Evolutionary conservation across 768 basidiomycete species (phyloP).

Genomic region (Gymnopilus junonius): DNA sequence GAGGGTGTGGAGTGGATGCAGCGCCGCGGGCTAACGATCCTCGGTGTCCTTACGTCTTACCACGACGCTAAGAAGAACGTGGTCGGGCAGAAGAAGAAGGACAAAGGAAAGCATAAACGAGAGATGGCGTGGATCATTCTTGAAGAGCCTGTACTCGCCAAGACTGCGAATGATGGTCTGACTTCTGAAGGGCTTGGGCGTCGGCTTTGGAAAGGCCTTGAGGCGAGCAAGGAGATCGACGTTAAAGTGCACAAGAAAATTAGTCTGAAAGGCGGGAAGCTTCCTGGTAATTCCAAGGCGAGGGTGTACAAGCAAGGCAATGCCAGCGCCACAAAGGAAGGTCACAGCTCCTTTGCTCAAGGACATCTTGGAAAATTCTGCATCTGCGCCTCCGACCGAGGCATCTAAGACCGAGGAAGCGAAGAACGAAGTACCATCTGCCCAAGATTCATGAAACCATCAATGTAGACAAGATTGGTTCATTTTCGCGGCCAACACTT

Average conservation of each 20-base stretch:
- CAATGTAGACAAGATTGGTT: not conserved
- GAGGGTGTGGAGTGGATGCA: constrained; percentile 61
- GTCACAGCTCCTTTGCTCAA: constrained; percentile 69
- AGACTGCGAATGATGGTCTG: constrained; percentile 18
- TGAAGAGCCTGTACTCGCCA: constrained; percentile 28
- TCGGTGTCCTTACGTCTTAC: constrained; percentile 85
- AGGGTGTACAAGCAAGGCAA: constrained; percentile 73
- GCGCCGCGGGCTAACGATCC: constrained; percentile 63
- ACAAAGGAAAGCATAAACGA: constrained; percentile 64
- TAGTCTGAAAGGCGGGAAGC: constrained; percentile 33
- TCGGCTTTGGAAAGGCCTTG: constrained; percentile 62
- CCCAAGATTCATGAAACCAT: not conserved
- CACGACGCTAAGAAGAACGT: constrained; percentile 42
- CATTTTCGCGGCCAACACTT: not conserved
- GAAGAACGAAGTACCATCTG: not conserved
- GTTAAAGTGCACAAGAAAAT: constrained; percentile 55
- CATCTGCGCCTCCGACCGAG: not conserved
- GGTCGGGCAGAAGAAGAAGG: constrained; percentile 33
- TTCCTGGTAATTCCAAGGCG: constrained; percentile 39
- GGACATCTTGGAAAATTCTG: constrained; percentile 51
- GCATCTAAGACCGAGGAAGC: not conserved
- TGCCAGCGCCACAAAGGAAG: constrained; percentile 63
- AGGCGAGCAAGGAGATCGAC: constrained; percentile 54
- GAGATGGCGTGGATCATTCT: constrained; percentile 73
- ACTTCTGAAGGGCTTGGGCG: constrained; percentile 47